Base-by-base conservation (phyloP, 768 basidiomycete species). In the Leccinum broughii region DNA sequence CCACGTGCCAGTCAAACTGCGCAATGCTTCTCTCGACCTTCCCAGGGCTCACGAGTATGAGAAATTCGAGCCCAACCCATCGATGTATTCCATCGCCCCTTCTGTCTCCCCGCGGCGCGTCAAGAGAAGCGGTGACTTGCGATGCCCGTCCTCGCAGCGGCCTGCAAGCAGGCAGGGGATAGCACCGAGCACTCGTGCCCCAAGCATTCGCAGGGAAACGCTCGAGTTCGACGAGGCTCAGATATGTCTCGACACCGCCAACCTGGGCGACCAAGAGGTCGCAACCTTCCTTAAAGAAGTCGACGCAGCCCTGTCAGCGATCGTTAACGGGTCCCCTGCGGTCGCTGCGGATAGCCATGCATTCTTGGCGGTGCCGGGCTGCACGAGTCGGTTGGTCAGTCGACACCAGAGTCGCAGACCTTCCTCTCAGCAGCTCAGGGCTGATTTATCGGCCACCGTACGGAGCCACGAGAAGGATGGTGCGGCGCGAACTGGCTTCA, bases 281-380 rank as follows among this genome's bases (percentile, higher is more conserved):
- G 71, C 72, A 44, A 69, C 69, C 51, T 72, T 72, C 58, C 67
- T 72, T 53, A 73, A 69, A 55, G 71, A 72, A 35, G 69, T 72
- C 24, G 71, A 72, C 28, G 71, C 71, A 32, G 71, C 71, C 1
- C 54, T 72, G 51, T 69, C 71, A 8, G 66, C 68, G 22, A 28
- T 73, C 30, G 61, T 61, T 32, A 67, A 62, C 20, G 66, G 71
- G 22, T 64, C 71, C 37, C 69, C 67, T 10, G 71, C 67, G 11
- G 69, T 69, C 1, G 70, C 71, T 39, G 70, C 71, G 44, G 71
- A 72, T 49, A 73, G 70, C 35, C 71, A 67, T 35, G 71, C 71
- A 9, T 72, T 73, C 52, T 51, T 72, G 58, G 68, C 69, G 22
- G 71, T 72, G 30, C 71, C 71, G 34, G 55, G 61, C 15, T 65